These are phyloP conservation scores for Pleurotus ostreatus DNA, from an alignment of 768 basidiomycete genomes.

Conservation along the genomic window DNA sequence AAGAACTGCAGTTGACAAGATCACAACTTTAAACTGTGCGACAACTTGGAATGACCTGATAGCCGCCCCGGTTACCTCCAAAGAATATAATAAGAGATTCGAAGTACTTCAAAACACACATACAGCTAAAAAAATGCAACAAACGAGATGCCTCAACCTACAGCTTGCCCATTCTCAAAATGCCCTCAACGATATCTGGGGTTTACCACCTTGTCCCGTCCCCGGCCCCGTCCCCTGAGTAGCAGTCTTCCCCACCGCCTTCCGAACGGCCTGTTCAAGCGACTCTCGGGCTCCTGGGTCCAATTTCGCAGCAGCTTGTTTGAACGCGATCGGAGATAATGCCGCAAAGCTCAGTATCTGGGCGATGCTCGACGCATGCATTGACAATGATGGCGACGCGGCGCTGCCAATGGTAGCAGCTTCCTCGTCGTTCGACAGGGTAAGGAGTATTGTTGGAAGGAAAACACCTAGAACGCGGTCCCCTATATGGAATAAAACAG, in stretches of 20 bases:
- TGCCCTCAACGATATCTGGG: slow-evolving; percentile 74
- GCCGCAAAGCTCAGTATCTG: slow-evolving; percentile 75
- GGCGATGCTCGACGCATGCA: slow-evolving; percentile 56
- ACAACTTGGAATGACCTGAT: too few relatives aligned
- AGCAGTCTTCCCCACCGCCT: slow-evolving; percentile 54
- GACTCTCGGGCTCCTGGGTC: slow-evolving; percentile 51
- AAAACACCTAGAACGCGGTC: slow-evolving; percentile 65
- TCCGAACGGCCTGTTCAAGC: slow-evolving; percentile 76
- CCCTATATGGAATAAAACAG: slow-evolving; percentile 34
- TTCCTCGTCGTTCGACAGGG: slow-evolving; percentile 50
- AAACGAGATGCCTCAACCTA: background rate
- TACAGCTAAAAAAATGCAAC: background rate
- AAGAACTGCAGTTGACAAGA: too few relatives aligned
- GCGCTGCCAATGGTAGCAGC: too few relatives aligned
- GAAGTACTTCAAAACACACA: background rate
- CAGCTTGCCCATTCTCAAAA: slow-evolving; percentile 35
- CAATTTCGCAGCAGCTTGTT: slow-evolving; percentile 73
- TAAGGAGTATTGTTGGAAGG: slow-evolving; percentile 69
- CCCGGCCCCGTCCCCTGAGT: slow-evolving; percentile 23
- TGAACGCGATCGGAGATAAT: slow-evolving; percentile 71
- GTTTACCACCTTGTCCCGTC: slow-evolving; percentile 37
- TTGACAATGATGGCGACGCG: slow-evolving; percentile 27
- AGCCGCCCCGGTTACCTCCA: too few relatives aligned
- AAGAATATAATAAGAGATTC: too few relatives aligned
- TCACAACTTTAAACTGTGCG: too few relatives aligned